These are phyloP conservation scores for Juglanconis juglandina DNA, from an alignment of 2,329 filamentous ascomycete genomes.

Conservation along the genomic window DNA sequence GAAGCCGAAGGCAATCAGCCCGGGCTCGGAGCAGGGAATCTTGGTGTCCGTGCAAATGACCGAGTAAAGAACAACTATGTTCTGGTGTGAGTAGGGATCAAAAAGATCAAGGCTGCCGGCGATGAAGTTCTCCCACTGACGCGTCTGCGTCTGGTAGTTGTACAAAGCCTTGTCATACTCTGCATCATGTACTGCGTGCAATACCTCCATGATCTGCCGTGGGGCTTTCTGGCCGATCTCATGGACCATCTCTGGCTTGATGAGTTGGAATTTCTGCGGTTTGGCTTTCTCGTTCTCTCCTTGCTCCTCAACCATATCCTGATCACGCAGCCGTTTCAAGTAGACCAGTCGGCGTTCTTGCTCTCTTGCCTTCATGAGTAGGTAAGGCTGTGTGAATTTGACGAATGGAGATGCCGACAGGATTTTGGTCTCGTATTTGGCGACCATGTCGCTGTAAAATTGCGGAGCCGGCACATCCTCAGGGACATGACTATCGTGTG, in stretches of 20 bases:
- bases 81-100: slow-evolving; percentile 92
- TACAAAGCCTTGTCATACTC: slow-evolving; percentile 95
- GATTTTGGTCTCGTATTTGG: slow-evolving; percentile 88
- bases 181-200: slow-evolving; percentile 92
- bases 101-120: slow-evolving; percentile 85
- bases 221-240: slow-evolving; percentile 75
- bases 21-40: slow-evolving; percentile 87
- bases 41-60: slow-evolving; percentile 91
- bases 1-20: slow-evolving; percentile 84
- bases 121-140: slow-evolving; percentile 94
- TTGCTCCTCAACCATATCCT: slow-evolving; percentile 59
- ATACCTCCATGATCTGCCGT: slow-evolving; percentile 83
- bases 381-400: slow-evolving; percentile 88
- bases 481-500: slow-evolving; percentile 56
- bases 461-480: slow-evolving; percentile 83
- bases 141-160: slow-evolving; percentile 89
- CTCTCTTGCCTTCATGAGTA: slow-evolving; percentile 87
- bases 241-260: slow-evolving; percentile 94
- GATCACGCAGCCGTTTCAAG: slow-evolving; percentile 77
- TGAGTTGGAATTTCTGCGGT: slow-evolving; percentile 77
- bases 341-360: slow-evolving; percentile 82
- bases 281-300: slow-evolving; percentile 59
- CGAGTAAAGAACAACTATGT: slow-evolving; percentile 91
- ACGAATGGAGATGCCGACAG: slow-evolving; percentile 95
- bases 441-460: slow-evolving; percentile 92